Conservation (phyloP, 2,329 filamentous ascomycete genomes). For the Scedosporium dehoogii region DNA sequence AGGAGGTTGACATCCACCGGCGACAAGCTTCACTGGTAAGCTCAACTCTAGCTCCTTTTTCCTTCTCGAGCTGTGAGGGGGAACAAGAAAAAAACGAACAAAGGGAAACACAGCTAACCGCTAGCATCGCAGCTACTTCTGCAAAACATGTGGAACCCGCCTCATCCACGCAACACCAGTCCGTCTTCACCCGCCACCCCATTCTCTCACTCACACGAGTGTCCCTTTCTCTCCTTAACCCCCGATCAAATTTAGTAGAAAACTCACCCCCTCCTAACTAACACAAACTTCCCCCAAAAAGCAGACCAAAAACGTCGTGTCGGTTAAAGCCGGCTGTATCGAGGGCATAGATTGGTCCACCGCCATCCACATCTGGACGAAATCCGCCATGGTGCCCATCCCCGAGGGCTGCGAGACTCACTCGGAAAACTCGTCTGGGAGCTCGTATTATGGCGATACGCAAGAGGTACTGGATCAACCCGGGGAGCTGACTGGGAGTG, state of each 20-base stretch:
- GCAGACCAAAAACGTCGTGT: constrained; percentile 48
- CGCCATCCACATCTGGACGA: constrained; percentile 60
- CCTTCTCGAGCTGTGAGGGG: not conserved
- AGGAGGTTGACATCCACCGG: constrained; percentile 50
- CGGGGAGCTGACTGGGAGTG: constrained; percentile 24
- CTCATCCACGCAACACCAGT: constrained; percentile 53
- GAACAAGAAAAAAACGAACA: not conserved
- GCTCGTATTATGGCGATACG: constrained; percentile 27
- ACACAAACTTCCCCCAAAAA: not conserved
- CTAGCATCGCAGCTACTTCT: constrained; percentile 45
- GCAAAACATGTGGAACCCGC: constrained; percentile 54
- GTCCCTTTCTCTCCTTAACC: not conserved
- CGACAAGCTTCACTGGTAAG: constrained; percentile 47
- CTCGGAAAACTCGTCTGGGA: constrained; percentile 39
- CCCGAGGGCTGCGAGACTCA: constrained; percentile 51
- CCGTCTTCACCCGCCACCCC: constrained; percentile 15
- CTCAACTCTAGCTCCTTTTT: not conserved
- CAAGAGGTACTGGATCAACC: constrained; percentile 41
- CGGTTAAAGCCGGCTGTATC: constrained; percentile 59
- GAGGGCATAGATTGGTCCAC: constrained; percentile 49
- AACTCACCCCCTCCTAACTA: constrained; percentile 5
- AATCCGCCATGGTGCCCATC: constrained; percentile 57
- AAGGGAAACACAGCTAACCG: no score
- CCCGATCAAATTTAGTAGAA: not conserved
- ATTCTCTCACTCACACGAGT: no score